Evolutionary conservation across 305 asterid species (phyloP).

Genomic region (Ajuga reptans): DNA sequence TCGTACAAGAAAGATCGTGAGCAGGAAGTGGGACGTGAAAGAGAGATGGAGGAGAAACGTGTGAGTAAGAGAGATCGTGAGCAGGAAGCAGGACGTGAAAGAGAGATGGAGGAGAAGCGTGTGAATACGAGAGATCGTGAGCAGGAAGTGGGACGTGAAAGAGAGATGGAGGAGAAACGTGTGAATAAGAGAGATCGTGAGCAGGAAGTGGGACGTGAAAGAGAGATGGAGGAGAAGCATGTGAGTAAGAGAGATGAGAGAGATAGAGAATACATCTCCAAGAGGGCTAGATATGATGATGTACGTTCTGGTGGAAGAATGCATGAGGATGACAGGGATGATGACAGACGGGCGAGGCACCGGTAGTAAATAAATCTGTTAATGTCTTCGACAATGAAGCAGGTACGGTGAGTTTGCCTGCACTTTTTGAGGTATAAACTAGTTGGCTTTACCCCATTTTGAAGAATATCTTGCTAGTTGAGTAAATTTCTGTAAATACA

Average conservation of each 20-base stretch:
- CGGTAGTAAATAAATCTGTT: slow-evolving; percentile 15
- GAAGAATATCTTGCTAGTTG: no score
- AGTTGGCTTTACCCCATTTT: neutral
- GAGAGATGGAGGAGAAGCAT: slow-evolving; percentile 36
- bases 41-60: slow-evolving; percentile 36
- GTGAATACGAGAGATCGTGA: slow-evolving; percentile 36
- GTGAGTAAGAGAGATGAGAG: slow-evolving; percentile 34
- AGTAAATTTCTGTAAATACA: neutral
- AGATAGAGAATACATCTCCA: slow-evolving; percentile 36
- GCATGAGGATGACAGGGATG: slow-evolving; percentile 43
- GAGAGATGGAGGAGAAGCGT: slow-evolving; percentile 36
- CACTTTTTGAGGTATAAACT: neutral
- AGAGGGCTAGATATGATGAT: slow-evolving; percentile 58
- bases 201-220: no score
- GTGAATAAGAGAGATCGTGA: slow-evolving; percentile 31
- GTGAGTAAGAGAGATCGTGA: slow-evolving; percentile 31
- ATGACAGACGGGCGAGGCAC: slow-evolving; percentile 39
- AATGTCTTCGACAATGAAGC: slow-evolving; percentile 14
- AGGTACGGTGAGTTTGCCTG: slow-evolving; percentile 19
- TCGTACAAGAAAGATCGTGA: slow-evolving; percentile 34
- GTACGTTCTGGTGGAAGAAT: slow-evolving; percentile 43
- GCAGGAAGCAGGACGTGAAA: no score
- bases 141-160: slow-evolving; percentile 21
- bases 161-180: slow-evolving; percentile 36
- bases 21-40: slow-evolving; percentile 21